Conservation (phyloP, 768 basidiomycete species). For the Tricholoma saponaceum region DNA sequence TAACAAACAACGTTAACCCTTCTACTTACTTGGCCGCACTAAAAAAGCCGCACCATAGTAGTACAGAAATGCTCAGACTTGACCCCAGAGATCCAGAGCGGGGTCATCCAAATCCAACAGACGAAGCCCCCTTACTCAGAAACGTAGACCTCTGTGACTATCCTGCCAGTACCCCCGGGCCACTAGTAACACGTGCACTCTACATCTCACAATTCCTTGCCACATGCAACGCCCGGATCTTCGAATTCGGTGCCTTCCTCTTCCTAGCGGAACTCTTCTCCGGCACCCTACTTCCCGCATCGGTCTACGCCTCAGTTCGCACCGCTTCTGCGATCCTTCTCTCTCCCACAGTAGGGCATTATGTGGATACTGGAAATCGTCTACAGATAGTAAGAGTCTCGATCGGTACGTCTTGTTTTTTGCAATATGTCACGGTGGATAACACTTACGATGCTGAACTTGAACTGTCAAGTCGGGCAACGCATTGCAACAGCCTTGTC, state of each 20-base stretch:
- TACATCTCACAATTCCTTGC: constrained; percentile 25
- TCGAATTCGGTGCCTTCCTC: constrained; percentile 25
- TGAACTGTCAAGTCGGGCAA: constrained; percentile 21
- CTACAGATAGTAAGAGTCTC: constrained; percentile 20
- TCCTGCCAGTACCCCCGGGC: no score
- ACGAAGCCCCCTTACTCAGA: not conserved
- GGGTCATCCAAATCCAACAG: not conserved
- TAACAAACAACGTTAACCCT: no score
- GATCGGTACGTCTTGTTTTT: constrained; percentile 15
- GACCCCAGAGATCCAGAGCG: not conserved
- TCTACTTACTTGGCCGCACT: no score
- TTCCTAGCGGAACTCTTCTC: constrained; percentile 20
- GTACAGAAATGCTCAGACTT: no score
- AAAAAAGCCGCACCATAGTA: no score
- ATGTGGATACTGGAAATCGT: constrained; percentile 18
- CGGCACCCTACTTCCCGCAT: constrained; percentile 22
- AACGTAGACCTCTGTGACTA: no score
- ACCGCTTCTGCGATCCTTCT: constrained; percentile 17
- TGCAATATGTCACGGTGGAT: no score
- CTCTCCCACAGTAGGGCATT: constrained; percentile 18
- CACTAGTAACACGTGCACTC: not conserved
- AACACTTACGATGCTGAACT: no score
- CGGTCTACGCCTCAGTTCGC: constrained; percentile 22
- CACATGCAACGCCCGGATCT: constrained; percentile 26
- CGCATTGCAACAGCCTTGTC: constrained; percentile 17